A percentile compares a stretch with the other conserved stretches of the same genome.
phyloP scores from a whole-genome alignment of 495 filamentous ascomycete species.

The Penicillium parvum region DNA sequence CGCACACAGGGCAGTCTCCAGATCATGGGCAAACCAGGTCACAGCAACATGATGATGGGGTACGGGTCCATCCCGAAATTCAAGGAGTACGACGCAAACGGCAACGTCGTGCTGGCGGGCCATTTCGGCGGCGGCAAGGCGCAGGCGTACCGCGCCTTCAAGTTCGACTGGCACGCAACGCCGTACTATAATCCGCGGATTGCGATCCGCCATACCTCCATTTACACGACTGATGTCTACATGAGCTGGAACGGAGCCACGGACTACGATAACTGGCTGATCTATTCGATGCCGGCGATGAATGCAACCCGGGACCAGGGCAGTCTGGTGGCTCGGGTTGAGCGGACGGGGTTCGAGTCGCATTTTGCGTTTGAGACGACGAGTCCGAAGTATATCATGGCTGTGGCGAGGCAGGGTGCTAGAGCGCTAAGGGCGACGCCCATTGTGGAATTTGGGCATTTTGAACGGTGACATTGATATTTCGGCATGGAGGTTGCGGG shows the following conservation, averaged over 20 bases:
- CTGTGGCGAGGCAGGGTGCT: conserved; percentile 17
- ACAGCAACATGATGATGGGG: conserved; percentile 35
- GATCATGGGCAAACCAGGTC: conserved; percentile 14
- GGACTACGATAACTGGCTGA: conserved; percentile 32
- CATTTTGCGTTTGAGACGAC: conserved; percentile 5
- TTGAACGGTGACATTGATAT: too few relatives aligned
- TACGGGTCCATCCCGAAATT: conserved; percentile 40
- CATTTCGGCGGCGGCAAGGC: conserved; percentile 9
- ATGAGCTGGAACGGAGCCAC: conserved; percentile 38
- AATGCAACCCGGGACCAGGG: conserved; percentile 15
- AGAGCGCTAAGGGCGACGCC: too few relatives aligned
- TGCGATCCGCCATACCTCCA: conserved; percentile 2
- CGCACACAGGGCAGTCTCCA: conserved; percentile 40
- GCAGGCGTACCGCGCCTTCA: conserved; percentile 17
- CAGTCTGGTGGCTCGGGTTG: background rate
- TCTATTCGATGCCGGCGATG: conserved; percentile 22
- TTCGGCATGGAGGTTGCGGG: too few relatives aligned
- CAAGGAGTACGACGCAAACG: conserved; percentile 35
- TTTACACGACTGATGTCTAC: conserved; percentile 12
- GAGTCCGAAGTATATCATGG: conserved; percentile 21
- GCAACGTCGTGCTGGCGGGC: conserved; percentile 9
- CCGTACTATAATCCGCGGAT: conserved; percentile 14
- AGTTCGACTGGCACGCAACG: conserved; percentile 12
- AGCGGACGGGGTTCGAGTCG: conserved; percentile 31
- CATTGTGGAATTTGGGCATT: too few relatives aligned